phyloP scores from a whole-genome alignment of 2,329 filamentous ascomycete species.

The Sphaerulina musiva region DNA sequence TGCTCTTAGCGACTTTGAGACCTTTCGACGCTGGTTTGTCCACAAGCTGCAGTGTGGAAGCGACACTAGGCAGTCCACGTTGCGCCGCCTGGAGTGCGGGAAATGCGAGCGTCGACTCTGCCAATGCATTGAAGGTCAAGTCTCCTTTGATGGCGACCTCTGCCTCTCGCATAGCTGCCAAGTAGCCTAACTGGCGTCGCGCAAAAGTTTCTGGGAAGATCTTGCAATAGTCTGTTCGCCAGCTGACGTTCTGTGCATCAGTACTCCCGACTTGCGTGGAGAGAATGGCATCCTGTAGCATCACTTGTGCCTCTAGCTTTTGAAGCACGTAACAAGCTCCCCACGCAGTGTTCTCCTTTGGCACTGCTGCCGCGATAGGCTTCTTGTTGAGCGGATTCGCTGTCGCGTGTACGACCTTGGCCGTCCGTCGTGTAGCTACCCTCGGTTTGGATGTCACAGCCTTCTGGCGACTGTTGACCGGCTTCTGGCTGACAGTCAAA shows the following conservation, averaged over 20 bases:
- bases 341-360: slow-evolving; percentile 1
- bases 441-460: not conserved
- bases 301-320: slow-evolving; percentile 10
- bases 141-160: slow-evolving; percentile 53
- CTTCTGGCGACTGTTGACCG: not conserved
- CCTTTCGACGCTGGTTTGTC: slow-evolving; percentile 1
- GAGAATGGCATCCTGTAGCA: slow-evolving; percentile 10
- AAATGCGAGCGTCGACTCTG: slow-evolving; percentile 86
- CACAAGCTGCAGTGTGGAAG: not conserved
- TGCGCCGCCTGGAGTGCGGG: slow-evolving; percentile 52
- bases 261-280: slow-evolving; percentile 5
- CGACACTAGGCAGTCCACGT: not conserved
- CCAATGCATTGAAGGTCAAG: slow-evolving; percentile 43
- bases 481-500: not conserved
- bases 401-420: not conserved
- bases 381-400: not conserved
- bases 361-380: not conserved
- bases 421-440: not conserved
- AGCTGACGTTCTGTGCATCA: not conserved
- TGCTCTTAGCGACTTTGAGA: slow-evolving; percentile 1
- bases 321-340: slow-evolving; percentile 13
- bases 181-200: slow-evolving; percentile 12
- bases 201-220: slow-evolving; percentile 6
- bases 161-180: slow-evolving; percentile 12
- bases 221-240: slow-evolving; percentile 4